Base-by-base conservation (phyloP, 495 filamentous ascomycete genomes). In the Podospora pseudopauciseta region DNA sequence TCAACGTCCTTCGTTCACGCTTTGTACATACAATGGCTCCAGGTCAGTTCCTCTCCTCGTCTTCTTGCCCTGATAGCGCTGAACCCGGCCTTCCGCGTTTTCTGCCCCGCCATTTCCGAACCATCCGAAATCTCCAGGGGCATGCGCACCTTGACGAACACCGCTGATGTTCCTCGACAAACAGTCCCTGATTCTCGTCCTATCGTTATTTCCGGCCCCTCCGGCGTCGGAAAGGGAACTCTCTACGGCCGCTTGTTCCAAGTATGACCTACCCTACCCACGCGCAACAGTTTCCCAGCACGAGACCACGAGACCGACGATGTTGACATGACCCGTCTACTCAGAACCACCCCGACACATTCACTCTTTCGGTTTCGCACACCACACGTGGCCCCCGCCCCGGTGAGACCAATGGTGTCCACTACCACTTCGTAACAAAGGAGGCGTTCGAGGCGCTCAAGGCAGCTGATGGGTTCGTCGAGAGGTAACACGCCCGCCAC, bases 161-260 rank as follows among this genome's bases (percentile, higher is more conserved):
- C 9, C 28, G 60, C 53, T 28, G 13, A 65, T 63, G 2, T 7
- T 39, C 39, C 44, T 44, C 59, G 18, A 54, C 68, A 18, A 49
- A 49, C 39, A 60, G 69, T 71, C 57, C 71, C 77, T 74, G 71
- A 66, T 68, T 60, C 74, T 60, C 63, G 88, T 16, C 94, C 93
- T 6, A 86, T 98, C 70, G 91, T 97, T 49, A 88, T 97, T 73
- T 95, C 90, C 20, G 94, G 92, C 32, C 93, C 94, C 19, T 90
- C 86, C 7, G 94, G 94, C 73, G 86, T 91, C 13, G 94, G 94
- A 58, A 97, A 98, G 85, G 90, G 88, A 60, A 97, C 94, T 27
- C 86, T 98, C 26, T 87, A 95, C 70, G 88, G 89, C 70, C 81
- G 87, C 19, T 88, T 98, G 15, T 82, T 86, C 72, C 77, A 79